Conservation (phyloP, 345 rosid species). For the Camelina neglecta region DNA sequence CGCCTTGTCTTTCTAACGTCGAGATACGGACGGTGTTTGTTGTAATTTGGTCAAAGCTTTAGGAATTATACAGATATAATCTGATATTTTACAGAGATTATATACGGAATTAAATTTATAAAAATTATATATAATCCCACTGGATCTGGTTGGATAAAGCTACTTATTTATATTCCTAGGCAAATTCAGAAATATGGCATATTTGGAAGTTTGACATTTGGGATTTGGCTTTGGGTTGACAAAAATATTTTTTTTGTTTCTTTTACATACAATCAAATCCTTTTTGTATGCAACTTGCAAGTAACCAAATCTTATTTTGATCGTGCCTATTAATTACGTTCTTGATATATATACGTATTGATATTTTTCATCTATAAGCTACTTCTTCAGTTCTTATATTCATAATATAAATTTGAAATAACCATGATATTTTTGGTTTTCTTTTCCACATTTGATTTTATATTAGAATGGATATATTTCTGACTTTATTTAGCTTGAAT, state of each 20-base stretch:
- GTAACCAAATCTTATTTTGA: too few relatives aligned
- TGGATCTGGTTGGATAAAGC: constrained; percentile 44
- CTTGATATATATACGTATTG: too few relatives aligned
- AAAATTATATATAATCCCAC: constrained; percentile 28
- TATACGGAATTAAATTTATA: constrained; percentile 10
- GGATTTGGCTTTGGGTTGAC: constrained; percentile 24
- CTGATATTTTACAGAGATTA: constrained; percentile 17
- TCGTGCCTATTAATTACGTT: too few relatives aligned
- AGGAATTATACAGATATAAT: not conserved
- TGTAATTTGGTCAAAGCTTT: constrained; percentile 30
- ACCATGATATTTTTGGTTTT: too few relatives aligned
- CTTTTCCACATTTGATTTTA: too few relatives aligned
- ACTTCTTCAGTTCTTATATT: too few relatives aligned
- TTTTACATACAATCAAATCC: too few relatives aligned
- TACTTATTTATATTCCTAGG: constrained; percentile 18
- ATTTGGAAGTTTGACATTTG: constrained; percentile 29
- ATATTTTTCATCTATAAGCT: too few relatives aligned
- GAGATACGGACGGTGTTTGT: not conserved
- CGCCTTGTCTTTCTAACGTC: constrained; percentile 2
- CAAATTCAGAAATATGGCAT: constrained; percentile 9
- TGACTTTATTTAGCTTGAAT: not conserved
- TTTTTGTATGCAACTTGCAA: too few relatives aligned
- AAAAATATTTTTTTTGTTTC: not conserved
- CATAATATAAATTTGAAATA: too few relatives aligned
- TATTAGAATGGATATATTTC: not conserved